Evolutionary conservation across 2,329 filamentous ascomycete species (phyloP).

Genomic region (Aspergillus arachidicola): DNA sequence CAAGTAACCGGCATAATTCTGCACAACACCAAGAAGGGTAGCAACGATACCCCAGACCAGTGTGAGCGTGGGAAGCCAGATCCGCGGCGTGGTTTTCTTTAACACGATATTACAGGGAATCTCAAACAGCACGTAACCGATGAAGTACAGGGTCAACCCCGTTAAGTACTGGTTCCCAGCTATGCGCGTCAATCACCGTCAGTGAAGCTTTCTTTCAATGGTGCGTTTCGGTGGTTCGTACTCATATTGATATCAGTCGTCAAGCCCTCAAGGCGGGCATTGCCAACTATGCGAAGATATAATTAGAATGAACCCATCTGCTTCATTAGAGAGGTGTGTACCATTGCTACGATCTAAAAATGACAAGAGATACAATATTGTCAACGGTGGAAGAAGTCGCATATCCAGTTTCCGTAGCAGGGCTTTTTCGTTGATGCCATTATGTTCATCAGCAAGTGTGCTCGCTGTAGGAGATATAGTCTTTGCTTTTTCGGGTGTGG

Average conservation of each 20-base stretch:
- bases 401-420: conserved; percentile 49
- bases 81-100: conserved; percentile 40
- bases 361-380: conserved; percentile 47
- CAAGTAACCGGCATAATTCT: conserved; percentile 53
- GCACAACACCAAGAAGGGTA: conserved; percentile 51
- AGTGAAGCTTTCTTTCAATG: not conserved
- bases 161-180: conserved; percentile 44
- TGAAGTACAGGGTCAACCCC: conserved; percentile 42
- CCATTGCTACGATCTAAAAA: conserved; percentile 50
- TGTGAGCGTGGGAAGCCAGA: conserved; percentile 46
- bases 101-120: conserved; percentile 47
- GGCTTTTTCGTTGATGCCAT: conserved; percentile 40
- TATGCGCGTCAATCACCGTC: conserved; percentile 11
- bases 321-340: conserved; percentile 11
- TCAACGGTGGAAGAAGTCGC: conserved; percentile 46
- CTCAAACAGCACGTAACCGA: conserved; percentile 44
- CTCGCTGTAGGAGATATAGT: conserved; percentile 12
- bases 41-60: conserved; percentile 54
- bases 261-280: conserved; percentile 43
- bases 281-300: conserved; percentile 33
- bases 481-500: conserved; percentile 2
- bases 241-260: conserved; percentile 41
- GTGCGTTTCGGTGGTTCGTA: conserved; percentile 19
- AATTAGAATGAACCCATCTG: not conserved
- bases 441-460: conserved; percentile 22